Evolutionary conservation across 2,329 filamentous ascomycete genomes (phyloP), one percentile per base, ranked within the genome.

Genomic region (Nothophoma quercina): DNA sequence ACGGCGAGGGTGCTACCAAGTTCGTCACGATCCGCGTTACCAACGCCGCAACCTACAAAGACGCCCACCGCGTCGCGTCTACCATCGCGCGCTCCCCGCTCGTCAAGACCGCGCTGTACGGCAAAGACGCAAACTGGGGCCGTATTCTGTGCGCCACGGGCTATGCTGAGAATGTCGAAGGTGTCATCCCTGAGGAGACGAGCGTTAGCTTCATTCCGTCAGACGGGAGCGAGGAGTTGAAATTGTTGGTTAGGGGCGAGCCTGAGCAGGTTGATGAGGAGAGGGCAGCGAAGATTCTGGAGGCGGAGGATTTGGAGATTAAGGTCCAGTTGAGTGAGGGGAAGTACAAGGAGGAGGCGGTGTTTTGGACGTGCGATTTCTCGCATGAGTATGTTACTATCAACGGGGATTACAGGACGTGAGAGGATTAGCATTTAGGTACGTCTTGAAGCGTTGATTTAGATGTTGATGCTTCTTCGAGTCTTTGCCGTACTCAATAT

Each of bases 101-200:
- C 10, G 95, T 99, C 65, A 99, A 99, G 82, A 99, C 95, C 0
- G 95, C 95, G 0, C 81, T 99, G 32, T 99, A 99, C 75, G 95
- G 95, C 60, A 91, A 92, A 73, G 95, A 99, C 72, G 95, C 95
- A 15, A 99, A 99, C 80, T 99, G 95, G 95, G 95, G 95, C 26
- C 91, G 95, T 47, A 96, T 99, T 58, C 83, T 98, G 22, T 98
- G 95, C 74, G 93, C 95, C 1, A 92, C 93, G 4, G 95, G 95
- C 3, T 98, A 98, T 72, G 80, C 84, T 0, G 81, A 82, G 53
- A 85, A 87, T 1, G 85, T 88, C 1, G 78, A 81, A 1, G 84
- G 85, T 36, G 84, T 95, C 44, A 77, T 84, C 0, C 88, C 89
- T 1, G 83, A 87, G 59, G 83, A 83, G 69, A 93, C 89, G 1